Percentiles rank a stretch among this genome's conserved stretches.
Conservation (phyloP, 176 grass and related monocot genomes). For the Ensete ventricosum region DNA sequence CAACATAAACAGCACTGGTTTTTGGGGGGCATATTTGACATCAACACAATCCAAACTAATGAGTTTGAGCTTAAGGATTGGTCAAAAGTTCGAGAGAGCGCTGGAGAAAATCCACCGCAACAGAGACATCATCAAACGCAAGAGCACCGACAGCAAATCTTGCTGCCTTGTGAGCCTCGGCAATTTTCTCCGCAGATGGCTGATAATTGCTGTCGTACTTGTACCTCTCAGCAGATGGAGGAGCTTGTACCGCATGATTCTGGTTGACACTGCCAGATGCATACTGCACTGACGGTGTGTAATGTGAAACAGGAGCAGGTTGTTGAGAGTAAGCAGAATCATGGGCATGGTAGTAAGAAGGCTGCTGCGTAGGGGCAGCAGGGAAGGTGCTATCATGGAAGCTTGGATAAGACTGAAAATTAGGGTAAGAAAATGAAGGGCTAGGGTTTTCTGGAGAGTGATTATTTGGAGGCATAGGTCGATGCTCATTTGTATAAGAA, state of each 20-base stretch:
- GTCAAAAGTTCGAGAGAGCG: slow-evolving; percentile 77
- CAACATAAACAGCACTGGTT: background rate
- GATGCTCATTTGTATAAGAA: slow-evolving; percentile 41
- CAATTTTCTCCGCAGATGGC: slow-evolving; percentile 67
- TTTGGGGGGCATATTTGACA: background rate
- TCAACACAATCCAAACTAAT: slow-evolving; percentile 23
- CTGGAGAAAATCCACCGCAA: slow-evolving; percentile 77
- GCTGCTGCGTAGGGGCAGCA: slow-evolving; percentile 47
- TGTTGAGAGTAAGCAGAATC: slow-evolving; percentile 38
- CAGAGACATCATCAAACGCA: slow-evolving; percentile 75
- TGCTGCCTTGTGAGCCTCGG: slow-evolving; percentile 86
- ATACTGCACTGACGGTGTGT: slow-evolving; percentile 23
- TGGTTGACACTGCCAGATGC: slow-evolving; percentile 13
- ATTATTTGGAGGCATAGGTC: slow-evolving; percentile 50
- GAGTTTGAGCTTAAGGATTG: slow-evolving; percentile 67
- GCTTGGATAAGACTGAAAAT: slow-evolving; percentile 92
- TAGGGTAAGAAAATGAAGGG: slow-evolving; percentile 59
- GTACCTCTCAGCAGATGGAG: slow-evolving; percentile 43
- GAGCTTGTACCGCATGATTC: slow-evolving; percentile 24
- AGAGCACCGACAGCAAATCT: slow-evolving; percentile 93
- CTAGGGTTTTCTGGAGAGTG: slow-evolving; percentile 44
- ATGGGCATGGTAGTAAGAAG: slow-evolving; percentile 41
- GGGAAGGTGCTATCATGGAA: slow-evolving; percentile 62
- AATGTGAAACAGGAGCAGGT: slow-evolving; percentile 15
- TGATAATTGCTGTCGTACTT: slow-evolving; percentile 81